Percentiles rank a stretch among this genome's conserved stretches.
Conservation (phyloP, 208 protist genomes). For the Leishmania gerbilli region DNA sequence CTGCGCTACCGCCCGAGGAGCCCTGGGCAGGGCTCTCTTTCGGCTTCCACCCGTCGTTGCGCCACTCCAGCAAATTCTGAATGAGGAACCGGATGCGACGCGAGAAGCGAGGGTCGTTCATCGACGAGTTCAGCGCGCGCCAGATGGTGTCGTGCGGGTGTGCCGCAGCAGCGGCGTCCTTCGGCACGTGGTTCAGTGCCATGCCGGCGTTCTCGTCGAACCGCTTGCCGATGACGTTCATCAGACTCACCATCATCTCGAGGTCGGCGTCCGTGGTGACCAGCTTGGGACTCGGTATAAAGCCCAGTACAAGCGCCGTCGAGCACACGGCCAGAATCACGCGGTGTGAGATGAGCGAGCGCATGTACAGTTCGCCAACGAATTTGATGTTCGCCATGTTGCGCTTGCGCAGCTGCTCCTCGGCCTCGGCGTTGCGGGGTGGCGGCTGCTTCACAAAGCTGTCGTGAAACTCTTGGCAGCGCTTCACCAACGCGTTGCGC, state of each 20-base stretch:
- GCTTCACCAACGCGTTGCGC: slow-evolving; percentile 44
- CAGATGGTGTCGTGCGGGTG: slow-evolving; percentile 49
- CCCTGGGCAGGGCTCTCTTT: slow-evolving; percentile 38
- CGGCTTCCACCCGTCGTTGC: slow-evolving; percentile 66
- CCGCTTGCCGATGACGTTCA: slow-evolving; percentile 82
- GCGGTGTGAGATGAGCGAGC: slow-evolving; percentile 60
- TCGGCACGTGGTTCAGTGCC: slow-evolving; percentile 22
- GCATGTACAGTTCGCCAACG: slow-evolving; percentile 87
- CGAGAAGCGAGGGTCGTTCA: slow-evolving; percentile 60
- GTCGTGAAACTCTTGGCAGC: slow-evolving; percentile 65
- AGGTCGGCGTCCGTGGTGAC: slow-evolving; percentile 70
- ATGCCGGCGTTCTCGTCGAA: slow-evolving; percentile 60
- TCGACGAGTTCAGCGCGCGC: slow-evolving; percentile 49
- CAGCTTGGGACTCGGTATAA: slow-evolving; percentile 32
- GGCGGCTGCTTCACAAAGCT: slow-evolving; percentile 45
- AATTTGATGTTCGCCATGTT: slow-evolving; percentile 94
- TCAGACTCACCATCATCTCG: slow-evolving; percentile 80
- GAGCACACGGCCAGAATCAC: slow-evolving; percentile 68
- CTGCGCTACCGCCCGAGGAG: slow-evolving; percentile 34
- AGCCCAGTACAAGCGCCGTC: slow-evolving; percentile 39
- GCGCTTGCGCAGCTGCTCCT: slow-evolving; percentile 71
- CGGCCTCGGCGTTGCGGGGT: slow-evolving; percentile 48
- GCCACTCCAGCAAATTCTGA: slow-evolving; percentile 82
- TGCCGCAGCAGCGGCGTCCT: slow-evolving; percentile 16
- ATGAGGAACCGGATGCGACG: slow-evolving; percentile 84